These are phyloP conservation scores for Saccharomycodes ludwigii DNA, from an alignment of 805 yeast genomes.

Conservation along the genomic window DNA sequence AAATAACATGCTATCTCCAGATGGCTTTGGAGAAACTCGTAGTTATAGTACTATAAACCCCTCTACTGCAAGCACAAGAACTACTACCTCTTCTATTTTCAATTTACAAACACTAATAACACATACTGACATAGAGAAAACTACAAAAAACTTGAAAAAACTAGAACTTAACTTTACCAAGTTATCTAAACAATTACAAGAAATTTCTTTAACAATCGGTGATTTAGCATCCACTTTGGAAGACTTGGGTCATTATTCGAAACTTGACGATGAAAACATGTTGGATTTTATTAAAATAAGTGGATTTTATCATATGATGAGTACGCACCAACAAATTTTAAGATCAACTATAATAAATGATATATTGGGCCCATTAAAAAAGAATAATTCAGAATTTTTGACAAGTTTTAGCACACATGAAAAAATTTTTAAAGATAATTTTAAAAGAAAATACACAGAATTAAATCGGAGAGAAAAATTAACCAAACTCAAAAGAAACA, in stretches of 20 bases:
- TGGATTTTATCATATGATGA: constrained; percentile 63
- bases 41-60: constrained; percentile 8
- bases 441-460: constrained; percentile 37
- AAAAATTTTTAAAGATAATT: constrained; percentile 37
- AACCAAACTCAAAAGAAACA: constrained; percentile 40
- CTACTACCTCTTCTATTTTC: constrained; percentile 39
- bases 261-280: constrained; percentile 38
- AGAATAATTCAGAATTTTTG: constrained; percentile 33
- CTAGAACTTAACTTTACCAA: constrained; percentile 34
- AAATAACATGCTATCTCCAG: constrained; percentile 1
- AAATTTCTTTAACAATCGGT: constrained; percentile 43
- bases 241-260: constrained; percentile 41
- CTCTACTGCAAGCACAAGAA: constrained; percentile 26
- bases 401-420: constrained; percentile 36
- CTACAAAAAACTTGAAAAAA: constrained; percentile 35
- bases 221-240: constrained; percentile 64
- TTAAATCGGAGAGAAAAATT: constrained; percentile 50
- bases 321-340: constrained; percentile 67
- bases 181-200: constrained; percentile 31
- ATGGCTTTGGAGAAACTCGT: constrained; percentile 2
- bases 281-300: constrained; percentile 62
- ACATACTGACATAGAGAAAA: constrained; percentile 41
- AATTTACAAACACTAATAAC: constrained; percentile 54
- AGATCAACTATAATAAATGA: constrained; percentile 42
- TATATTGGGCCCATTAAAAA: constrained; percentile 41